These are phyloP conservation scores for Candida broadrunensis DNA, from an alignment of 805 yeast species.

Conservation along the genomic window DNA sequence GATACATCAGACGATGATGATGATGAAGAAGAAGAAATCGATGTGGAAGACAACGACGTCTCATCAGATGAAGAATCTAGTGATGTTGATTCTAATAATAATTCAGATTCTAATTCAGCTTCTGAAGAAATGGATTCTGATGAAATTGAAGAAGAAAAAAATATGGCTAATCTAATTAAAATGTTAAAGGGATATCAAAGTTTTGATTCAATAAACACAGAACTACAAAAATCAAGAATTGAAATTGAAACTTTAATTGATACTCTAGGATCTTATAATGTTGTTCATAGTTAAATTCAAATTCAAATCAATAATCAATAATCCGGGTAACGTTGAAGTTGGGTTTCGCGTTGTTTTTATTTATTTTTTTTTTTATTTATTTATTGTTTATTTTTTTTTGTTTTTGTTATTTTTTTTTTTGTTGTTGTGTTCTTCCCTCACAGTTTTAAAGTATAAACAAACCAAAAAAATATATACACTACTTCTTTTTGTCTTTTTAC, in stretches of 20 bases:
- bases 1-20: neutral
- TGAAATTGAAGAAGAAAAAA: slow-evolving; percentile 15
- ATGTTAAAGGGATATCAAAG: slow-evolving; percentile 51
- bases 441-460: neutral
- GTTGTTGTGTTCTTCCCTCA: neutral
- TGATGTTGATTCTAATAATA: slow-evolving; percentile 1
- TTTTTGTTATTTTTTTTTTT: neutral
- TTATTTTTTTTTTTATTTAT: neutral
- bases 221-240: slow-evolving; percentile 50
- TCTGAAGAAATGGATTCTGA: slow-evolving; percentile 4
- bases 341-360: neutral
- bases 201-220: slow-evolving; percentile 70
- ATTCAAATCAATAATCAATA: neutral
- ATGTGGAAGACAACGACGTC: neutral
- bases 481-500: too few relatives aligned
- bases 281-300: slow-evolving; percentile 26
- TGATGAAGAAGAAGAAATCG: neutral
- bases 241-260: slow-evolving; percentile 52
- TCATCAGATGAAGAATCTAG: slow-evolving; percentile 1
- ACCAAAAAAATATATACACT: neutral
- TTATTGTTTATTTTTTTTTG: neutral
- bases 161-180: slow-evolving; percentile 37
- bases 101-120: neutral
- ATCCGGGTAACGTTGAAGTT: neutral
- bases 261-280: slow-evolving; percentile 32